Evolutionary conservation across 306 rosid species (phyloP), one percentile per base, ranked within the genome.

Genomic region (Biancaea sappan): DNA sequence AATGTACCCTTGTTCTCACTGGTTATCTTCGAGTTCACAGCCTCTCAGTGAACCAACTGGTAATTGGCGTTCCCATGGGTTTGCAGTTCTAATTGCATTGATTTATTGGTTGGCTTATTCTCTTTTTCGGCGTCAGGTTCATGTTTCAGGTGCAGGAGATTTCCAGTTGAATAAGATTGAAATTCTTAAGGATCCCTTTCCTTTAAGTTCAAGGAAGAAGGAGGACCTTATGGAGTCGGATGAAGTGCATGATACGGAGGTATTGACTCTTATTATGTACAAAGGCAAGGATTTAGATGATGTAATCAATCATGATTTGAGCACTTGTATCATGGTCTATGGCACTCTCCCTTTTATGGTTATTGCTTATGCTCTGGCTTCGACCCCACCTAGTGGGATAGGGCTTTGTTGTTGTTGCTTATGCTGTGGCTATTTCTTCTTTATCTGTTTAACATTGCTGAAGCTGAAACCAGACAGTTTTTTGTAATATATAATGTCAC

Each of bases 131-230:
- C 46, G n/a, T 34, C 86, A 94, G 99, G 96, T 94, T 74, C 99
- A 94, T 84, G 88, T 94, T 64, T 85, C 99, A 75, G 99, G 97
- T 66, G 96, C 89, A 22, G 99, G 99, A 41, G 99, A 94, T 83
- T 94, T 90, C 78, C 96, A 90, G 74, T 63, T 94, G 84, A 53
- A 69, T 50, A 90, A 83, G 84, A 83, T 92, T 62, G 97, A 94
- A 79, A 72, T 87, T 80, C 84, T 94, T 53, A 92, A 84, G 81
- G 99, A 94, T 65, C 99, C 97, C 9, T 67, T 50, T 86, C 95
- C 93, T 60, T 59, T 94, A 73, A 94, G 82, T 83, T 75, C 86
- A 52, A 90, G 86, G 81, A 92, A 84, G 79, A 88, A 74, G 46
- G 84, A 72, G 74, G 92, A 94, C 83, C 31, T 69, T 48, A 92